phyloP scores from a whole-genome alignment of 2,329 filamentous ascomycete genomes.

The Aspergillus sp. region DNA sequence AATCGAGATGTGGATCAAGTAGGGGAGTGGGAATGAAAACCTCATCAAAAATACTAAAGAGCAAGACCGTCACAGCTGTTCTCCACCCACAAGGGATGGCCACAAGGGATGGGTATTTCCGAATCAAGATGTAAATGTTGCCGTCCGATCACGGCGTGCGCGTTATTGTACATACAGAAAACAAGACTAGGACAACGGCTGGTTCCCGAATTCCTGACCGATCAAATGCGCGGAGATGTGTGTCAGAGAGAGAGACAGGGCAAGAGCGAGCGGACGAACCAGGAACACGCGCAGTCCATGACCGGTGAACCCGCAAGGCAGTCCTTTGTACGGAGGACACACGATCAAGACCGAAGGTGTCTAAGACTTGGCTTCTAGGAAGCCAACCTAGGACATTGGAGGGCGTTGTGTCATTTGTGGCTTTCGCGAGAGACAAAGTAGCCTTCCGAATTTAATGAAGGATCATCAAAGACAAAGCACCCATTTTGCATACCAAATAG shows the following conservation, averaged over 20 bases:
- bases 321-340: background rate
- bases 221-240: slow-evolving; percentile 4
- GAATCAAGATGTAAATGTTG: slow-evolving; percentile 5
- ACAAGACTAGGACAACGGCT: background rate
- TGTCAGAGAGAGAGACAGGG: background rate
- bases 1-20: slow-evolving; percentile 34
- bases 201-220: slow-evolving; percentile 1
- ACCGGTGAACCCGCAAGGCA: background rate
- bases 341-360: background rate
- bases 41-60: background rate
- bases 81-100: background rate
- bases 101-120: no score
- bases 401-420: background rate
- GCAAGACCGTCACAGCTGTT: background rate
- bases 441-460: background rate
- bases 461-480: background rate
- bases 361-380: background rate
- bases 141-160: background rate
- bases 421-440: background rate
- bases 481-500: background rate
- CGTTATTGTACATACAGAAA: background rate
- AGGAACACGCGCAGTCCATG: background rate
- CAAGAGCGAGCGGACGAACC: background rate
- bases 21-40: background rate
- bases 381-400: background rate